A percentile compares a stretch with the other conserved stretches of the same genome.
These are phyloP conservation scores for Hsuehochloa calcarea DNA, from an alignment of 176 grass and related monocot genomes.

Conservation along the genomic window DNA sequence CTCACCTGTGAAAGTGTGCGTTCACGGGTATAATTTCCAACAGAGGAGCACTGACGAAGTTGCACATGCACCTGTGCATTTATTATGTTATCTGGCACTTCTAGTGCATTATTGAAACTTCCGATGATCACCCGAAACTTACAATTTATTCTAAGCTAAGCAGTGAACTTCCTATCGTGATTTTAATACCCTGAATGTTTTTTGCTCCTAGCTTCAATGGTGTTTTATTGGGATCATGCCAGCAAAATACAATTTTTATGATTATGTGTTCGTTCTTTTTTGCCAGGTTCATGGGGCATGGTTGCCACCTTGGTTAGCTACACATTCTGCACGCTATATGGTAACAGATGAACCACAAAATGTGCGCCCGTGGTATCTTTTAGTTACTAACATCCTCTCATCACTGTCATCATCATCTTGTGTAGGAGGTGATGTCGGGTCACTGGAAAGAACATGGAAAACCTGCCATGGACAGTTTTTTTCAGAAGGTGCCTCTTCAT, in stretches of 20 bases:
- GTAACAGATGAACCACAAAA: constrained; percentile 36
- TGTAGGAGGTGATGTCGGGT: constrained; percentile 68
- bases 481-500: constrained; percentile 54
- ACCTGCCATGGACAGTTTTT: constrained; percentile 59
- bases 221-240: background rate
- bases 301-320: constrained; percentile 88
- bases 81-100: constrained; percentile 1
- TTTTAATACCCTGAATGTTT: background rate
- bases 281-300: constrained; percentile 89
- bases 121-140: background rate
- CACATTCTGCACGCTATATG: constrained; percentile 47
- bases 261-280: background rate
- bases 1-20: too few species aligned
- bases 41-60: background rate
- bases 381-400: background rate
- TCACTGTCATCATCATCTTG: background rate
- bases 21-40: too few species aligned
- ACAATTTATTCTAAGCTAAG: background rate
- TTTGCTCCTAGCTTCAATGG: background rate
- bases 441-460: constrained; percentile 79
- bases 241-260: background rate
- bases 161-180: background rate
- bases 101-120: background rate
- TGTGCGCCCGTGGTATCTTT: background rate
- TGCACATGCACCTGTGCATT: background rate